Conservation (phyloP, 108 stramenopile genomes). For the Discostella pseudostelligera region DNA sequence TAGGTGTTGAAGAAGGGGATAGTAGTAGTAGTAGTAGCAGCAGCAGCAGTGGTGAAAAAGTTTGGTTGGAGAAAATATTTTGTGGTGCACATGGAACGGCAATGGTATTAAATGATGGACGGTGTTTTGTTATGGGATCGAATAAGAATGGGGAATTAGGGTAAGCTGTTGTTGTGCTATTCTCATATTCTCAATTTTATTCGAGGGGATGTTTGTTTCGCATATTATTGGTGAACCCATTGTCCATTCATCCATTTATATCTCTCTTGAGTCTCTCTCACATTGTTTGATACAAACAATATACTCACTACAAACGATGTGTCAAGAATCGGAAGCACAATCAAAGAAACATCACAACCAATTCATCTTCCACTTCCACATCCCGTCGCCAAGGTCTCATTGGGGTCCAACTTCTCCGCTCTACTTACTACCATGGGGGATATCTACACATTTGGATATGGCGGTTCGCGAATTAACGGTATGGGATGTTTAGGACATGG, state of each 20-base stretch:
- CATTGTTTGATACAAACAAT: neutral
- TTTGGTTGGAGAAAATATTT: slow-evolving; percentile 20
- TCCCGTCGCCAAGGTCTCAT: slow-evolving; percentile 38
- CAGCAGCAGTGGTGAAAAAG: neutral
- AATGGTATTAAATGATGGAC: slow-evolving; percentile 48
- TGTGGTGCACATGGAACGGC: slow-evolving; percentile 76
- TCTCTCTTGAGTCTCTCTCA: slow-evolving; percentile 21
- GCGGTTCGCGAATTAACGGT: slow-evolving; percentile 61
- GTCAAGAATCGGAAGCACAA: slow-evolving; percentile 17
- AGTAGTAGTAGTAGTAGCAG: slow-evolving; percentile 2
- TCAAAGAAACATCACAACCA: slow-evolving; percentile 25
- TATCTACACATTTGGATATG: slow-evolving; percentile 77
- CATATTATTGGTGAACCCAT: too few species aligned
- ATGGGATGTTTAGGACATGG: slow-evolving; percentile 80
- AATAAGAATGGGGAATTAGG: slow-evolving; percentile 83
- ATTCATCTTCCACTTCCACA: slow-evolving; percentile 14
- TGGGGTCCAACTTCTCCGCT: slow-evolving; percentile 65
- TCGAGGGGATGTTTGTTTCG: neutral
- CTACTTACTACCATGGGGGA: slow-evolving; percentile 63
- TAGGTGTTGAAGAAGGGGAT: neutral
- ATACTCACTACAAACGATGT: neutral
- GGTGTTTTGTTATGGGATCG: slow-evolving; percentile 57
- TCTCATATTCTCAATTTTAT: neutral
- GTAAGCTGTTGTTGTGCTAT: slow-evolving; percentile 11
- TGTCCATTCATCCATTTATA: neutral